phyloP scores from a whole-genome alignment of 192 early-diverging fungal species.

The Spizellomyces punctatus region DNA sequence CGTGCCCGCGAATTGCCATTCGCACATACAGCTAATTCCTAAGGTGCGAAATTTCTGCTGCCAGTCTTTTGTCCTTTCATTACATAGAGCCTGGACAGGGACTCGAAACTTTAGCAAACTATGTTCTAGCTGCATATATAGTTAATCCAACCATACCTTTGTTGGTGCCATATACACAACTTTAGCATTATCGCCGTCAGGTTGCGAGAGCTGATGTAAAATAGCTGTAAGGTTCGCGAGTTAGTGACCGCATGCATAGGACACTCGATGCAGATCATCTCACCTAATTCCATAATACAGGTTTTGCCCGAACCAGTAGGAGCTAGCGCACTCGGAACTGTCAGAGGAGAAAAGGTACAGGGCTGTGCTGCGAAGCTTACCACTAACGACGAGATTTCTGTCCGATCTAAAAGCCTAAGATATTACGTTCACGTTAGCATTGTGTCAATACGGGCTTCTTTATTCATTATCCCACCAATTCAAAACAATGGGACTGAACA shows the following conservation, averaged over 20 bases:
- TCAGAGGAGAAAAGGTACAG: constrained; percentile 3
- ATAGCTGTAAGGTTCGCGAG: constrained; percentile 35
- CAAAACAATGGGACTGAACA: constrained; percentile 49
- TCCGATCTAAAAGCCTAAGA: constrained; percentile 36
- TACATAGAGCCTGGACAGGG: constrained; percentile 54
- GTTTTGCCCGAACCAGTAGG: constrained; percentile 76
- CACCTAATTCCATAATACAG: constrained; percentile 62
- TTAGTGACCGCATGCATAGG: background rate
- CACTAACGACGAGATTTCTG: constrained; percentile 47
- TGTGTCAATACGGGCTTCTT: constrained; percentile 37
- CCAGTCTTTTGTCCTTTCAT: constrained; percentile 67
- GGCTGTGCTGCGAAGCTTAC: constrained; percentile 32
- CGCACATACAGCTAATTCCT: constrained; percentile 42
- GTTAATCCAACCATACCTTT: constrained; percentile 33
- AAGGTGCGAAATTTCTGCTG: constrained; percentile 52
- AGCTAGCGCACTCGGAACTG: constrained; percentile 40
- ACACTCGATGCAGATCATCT: constrained; percentile 4
- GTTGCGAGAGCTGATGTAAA: constrained; percentile 24
- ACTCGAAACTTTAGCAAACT: background rate
- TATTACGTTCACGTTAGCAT: constrained; percentile 12
- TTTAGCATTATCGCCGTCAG: constrained; percentile 42
- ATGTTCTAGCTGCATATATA: background rate
- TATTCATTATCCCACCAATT: constrained; percentile 40
- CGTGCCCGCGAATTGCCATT: too few species aligned
- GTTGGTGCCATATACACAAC: constrained; percentile 71